phyloP scores from a whole-genome alignment of 306 rosid genomes.

The Gillenia trifoliata region DNA sequence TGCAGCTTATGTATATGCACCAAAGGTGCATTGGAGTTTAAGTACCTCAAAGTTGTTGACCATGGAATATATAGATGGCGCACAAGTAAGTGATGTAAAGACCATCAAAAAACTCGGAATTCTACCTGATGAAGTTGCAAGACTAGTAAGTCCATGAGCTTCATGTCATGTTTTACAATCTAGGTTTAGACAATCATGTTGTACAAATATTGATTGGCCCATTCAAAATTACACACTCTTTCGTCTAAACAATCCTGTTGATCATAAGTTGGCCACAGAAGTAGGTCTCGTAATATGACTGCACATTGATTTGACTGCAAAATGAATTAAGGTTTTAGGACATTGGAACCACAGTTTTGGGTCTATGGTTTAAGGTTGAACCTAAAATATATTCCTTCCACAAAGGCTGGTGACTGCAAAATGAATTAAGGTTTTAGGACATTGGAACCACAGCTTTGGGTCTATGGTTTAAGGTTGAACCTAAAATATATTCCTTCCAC shows the following conservation, averaged over 20 bases:
- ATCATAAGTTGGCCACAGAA: neutral
- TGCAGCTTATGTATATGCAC: slow-evolving; percentile 79
- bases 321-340: neutral
- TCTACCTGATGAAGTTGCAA: slow-evolving; percentile 74
- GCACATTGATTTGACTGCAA: neutral
- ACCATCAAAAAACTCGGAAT: slow-evolving; percentile 60
- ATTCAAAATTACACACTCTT: neutral
- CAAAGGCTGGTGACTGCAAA: neutral
- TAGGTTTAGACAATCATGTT: neutral
- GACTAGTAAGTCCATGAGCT: slow-evolving; percentile 51
- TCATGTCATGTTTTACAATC: slow-evolving; percentile 2
- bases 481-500: neutral
- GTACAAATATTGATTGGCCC: neutral
- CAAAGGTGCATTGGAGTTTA: slow-evolving; percentile 75
- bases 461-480: neutral
- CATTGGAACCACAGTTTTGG: neutral
- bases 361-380: neutral
- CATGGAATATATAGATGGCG: slow-evolving; percentile 95
- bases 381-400: neutral
- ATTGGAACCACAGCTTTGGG: neutral
- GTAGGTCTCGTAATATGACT: neutral
- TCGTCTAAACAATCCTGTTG: neutral
- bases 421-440: neutral
- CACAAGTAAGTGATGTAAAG: slow-evolving; percentile 69
- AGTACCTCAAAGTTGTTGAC: slow-evolving; percentile 87